These are phyloP conservation scores for Casuarina glauca DNA, from an alignment of 306 rosid species.

Conservation along the genomic window DNA sequence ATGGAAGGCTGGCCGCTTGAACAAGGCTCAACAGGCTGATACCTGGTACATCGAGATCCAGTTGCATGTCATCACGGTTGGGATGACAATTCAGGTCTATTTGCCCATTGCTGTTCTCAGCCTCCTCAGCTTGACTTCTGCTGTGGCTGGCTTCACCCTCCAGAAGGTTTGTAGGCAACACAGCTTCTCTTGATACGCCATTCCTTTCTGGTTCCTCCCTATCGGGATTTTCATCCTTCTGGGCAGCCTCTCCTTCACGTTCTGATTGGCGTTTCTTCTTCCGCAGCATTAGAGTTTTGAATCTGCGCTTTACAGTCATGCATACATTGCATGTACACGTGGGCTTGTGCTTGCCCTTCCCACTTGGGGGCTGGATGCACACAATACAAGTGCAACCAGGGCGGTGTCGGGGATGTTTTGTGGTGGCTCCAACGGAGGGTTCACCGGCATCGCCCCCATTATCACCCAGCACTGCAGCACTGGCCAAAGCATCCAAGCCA, in stretches of 20 bases:
- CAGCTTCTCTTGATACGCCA: constrained; percentile 36
- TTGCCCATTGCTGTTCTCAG: constrained; percentile 54
- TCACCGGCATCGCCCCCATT: constrained; percentile 50
- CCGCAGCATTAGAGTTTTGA: constrained; percentile 84
- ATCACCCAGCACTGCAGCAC: constrained; percentile 87
- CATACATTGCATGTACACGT: constrained; percentile 93
- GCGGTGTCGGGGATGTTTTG: constrained; percentile 91
- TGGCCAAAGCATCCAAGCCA: constrained; percentile 91
- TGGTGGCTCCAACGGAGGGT: constrained; percentile 67
- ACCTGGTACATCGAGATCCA: constrained; percentile 48
- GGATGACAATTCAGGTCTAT: constrained; percentile 84
- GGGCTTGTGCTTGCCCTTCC: constrained; percentile 87
- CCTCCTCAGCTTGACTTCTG: constrained; percentile 40
- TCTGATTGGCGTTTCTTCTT: constrained; percentile 85
- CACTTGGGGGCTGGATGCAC: constrained; percentile 97
- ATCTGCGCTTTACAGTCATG: constrained; percentile 89
- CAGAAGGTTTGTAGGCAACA: constrained; percentile 26
- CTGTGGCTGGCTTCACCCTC: constrained; percentile 42
- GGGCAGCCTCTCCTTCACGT: constrained; percentile 48
- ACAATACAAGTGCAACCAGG: constrained; percentile 94
- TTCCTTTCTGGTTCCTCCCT: constrained; percentile 39
- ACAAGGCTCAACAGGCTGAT: constrained; percentile 43
- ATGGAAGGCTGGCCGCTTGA: constrained; percentile 33
- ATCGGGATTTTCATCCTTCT: constrained; percentile 30
- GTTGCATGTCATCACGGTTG: constrained; percentile 53